These are phyloP conservation scores for Penicillium expansum DNA, from an alignment of 2,329 filamentous ascomycete genomes.

Conservation along the genomic window DNA sequence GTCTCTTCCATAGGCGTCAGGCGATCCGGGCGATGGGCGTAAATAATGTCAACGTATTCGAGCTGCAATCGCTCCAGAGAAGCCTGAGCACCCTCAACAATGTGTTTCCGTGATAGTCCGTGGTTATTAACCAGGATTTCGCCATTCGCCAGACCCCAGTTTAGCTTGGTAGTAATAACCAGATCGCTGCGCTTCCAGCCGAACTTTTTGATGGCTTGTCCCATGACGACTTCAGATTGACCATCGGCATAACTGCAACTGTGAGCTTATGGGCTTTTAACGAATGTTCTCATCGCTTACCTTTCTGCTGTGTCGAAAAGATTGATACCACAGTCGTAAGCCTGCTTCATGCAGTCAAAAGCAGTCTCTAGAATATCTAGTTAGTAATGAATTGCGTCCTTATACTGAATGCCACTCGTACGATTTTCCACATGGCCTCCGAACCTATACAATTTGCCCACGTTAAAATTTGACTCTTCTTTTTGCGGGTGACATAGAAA, in stretches of 20 bases:
- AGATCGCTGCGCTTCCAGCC: slow-evolving; percentile 57
- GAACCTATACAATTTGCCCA: slow-evolving; percentile 17
- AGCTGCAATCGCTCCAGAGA: slow-evolving; percentile 61
- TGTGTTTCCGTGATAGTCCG: slow-evolving; percentile 68
- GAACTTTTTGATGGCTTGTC: slow-evolving; percentile 48
- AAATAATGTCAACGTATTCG: slow-evolving; percentile 68
- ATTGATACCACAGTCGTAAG: slow-evolving; percentile 58
- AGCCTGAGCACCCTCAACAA: slow-evolving; percentile 63
- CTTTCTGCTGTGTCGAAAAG: slow-evolving; percentile 58
- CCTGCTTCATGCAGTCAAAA: slow-evolving; percentile 47
- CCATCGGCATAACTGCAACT: background rate
- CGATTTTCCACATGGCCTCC: slow-evolving; percentile 9
- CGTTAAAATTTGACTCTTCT: background rate
- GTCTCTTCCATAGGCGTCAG: slow-evolving; percentile 69
- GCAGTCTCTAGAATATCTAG: background rate
- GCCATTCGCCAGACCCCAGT: slow-evolving; percentile 62
- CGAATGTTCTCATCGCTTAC: slow-evolving; percentile 23
- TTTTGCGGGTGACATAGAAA: background rate
- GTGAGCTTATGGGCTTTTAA: slow-evolving; percentile 40
- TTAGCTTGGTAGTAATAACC: slow-evolving; percentile 50
- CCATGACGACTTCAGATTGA: background rate
- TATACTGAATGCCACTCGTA: background rate
- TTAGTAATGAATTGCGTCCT: background rate
- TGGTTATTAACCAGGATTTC: slow-evolving; percentile 55
- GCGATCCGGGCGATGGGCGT: slow-evolving; percentile 68